Evolutionary conservation across 768 basidiomycete species (phyloP).

Genomic region (Gymnopilus junonius): DNA sequence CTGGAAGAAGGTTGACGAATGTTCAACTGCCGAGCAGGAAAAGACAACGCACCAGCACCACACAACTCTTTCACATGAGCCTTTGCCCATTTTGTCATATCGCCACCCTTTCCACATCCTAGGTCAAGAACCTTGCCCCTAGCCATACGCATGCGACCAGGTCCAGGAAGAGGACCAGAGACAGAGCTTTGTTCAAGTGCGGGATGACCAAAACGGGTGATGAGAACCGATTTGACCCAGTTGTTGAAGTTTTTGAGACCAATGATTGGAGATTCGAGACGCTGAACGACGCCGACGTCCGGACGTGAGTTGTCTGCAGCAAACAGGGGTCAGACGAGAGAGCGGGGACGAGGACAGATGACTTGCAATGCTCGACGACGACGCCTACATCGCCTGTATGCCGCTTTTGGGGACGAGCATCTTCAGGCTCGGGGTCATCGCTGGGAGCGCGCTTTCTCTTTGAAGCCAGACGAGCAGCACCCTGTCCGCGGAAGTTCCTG

Average conservation of each 20-base stretch:
- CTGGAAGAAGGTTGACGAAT: constrained; percentile 41
- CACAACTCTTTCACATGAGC: constrained; percentile 80
- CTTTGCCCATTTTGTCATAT: constrained; percentile 94
- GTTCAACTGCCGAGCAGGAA: background rate
- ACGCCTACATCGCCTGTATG: constrained; percentile 71
- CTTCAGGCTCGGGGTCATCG: constrained; percentile 37
- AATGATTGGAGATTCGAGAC: constrained; percentile 90
- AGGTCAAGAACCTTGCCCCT: constrained; percentile 90
- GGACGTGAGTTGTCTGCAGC: constrained; percentile 87
- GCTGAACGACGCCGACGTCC: constrained; percentile 85
- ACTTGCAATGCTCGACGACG: constrained; percentile 80
- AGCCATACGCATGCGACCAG: constrained; percentile 35
- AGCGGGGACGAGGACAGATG: constrained; percentile 6
- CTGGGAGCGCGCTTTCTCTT: constrained; percentile 56
- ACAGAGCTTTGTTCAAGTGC: constrained; percentile 50
- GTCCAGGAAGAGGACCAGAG: constrained; percentile 28
- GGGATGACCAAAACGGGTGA: constrained; percentile 85
- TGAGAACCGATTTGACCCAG: constrained; percentile 98
- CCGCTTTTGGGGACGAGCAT: constrained; percentile 49
- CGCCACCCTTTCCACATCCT: constrained; percentile 99
- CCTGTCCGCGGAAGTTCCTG: constrained; percentile 59
- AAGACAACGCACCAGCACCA: constrained; percentile 66
- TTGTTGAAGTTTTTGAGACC: constrained; percentile 99
- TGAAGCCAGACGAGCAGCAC: constrained; percentile 49
- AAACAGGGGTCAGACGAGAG: background rate